These are phyloP conservation scores for Schizosaccharomyces versatilis DNA, from an alignment of 1,139 yeast genomes.

Conservation along the genomic window DNA sequence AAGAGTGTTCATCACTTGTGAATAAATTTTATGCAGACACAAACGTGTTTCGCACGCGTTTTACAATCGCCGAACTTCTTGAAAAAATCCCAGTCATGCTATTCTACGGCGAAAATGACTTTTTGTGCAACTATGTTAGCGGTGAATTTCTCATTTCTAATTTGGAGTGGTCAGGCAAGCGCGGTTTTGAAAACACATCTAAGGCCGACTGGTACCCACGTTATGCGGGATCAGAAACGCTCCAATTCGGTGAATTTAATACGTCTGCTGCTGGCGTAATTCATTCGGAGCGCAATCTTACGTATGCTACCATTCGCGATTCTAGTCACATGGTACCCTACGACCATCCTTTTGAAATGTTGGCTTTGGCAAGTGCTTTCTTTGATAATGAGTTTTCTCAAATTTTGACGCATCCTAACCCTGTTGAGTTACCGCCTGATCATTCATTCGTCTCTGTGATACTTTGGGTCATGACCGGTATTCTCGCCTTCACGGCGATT, in stretches of 20 bases:
- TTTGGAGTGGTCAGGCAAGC: slow-evolving; percentile 44
- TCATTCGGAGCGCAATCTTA: slow-evolving; percentile 40
- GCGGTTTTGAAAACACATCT: slow-evolving; percentile 29
- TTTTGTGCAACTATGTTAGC: slow-evolving; percentile 69
- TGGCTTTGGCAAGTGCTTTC: slow-evolving; percentile 32
- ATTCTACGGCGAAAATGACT: slow-evolving; percentile 74
- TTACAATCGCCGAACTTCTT: slow-evolving; percentile 42
- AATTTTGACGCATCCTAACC: neutral
- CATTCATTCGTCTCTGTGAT: no score
- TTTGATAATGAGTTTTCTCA: slow-evolving; percentile 15
- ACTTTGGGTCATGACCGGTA: no score
- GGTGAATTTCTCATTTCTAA: slow-evolving; percentile 42
- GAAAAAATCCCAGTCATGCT: slow-evolving; percentile 40
- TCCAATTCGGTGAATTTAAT: slow-evolving; percentile 13
- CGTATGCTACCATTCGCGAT: slow-evolving; percentile 50
- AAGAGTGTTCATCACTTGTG: slow-evolving; percentile 51
- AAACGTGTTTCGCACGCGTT: slow-evolving; percentile 37
- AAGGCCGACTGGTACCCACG: slow-evolving; percentile 16
- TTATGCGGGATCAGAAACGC: slow-evolving; percentile 16
- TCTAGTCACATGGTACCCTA: slow-evolving; percentile 92
- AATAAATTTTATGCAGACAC: slow-evolving; percentile 30
- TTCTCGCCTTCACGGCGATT: no score
- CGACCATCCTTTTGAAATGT: slow-evolving; percentile 47
- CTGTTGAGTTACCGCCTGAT: no score
- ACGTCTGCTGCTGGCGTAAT: no score